Base-by-base conservation (phyloP, 495 filamentous ascomycete genomes). In the Xanthoparmelia taractica region DNA sequence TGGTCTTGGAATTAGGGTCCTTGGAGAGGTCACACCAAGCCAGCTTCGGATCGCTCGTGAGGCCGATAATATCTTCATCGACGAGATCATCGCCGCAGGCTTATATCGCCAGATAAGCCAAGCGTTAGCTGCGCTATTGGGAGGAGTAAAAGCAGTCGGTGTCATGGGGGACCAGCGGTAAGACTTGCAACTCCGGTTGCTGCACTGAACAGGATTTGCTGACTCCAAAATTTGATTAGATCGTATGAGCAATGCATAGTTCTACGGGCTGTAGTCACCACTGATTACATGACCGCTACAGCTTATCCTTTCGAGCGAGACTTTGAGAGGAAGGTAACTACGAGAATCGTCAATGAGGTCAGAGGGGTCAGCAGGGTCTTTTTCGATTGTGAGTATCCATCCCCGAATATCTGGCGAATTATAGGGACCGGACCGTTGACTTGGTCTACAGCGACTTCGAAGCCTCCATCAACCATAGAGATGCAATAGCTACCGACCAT, bases 1-100 rank as follows among this genome's bases (percentile, higher is more conserved):
- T 1, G 94, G 92, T 8, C 85, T 98, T 63, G 94, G 87, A 29
- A 91, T 97, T 69, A 85, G 94, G 58, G 86, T 97, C 57, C 77
- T 96, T 1, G 94, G 94, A 43, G 93, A 96, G 63, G 89, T 97
- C 7, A 96, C 88, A 15, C 78, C 79, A 6, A 87, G 92, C 67
- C 82, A 86, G 58, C 85, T 97, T 33, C 82, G 82, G 33, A 95
- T 96, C 43, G 91, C 85, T 20, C 81, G 92, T 23, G 76, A 89
- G 69, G 94, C 94, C 4, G 94, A 97, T 72, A 73, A 89, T 65
- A 80, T 80, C 61, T 98, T 93, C 77, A 95, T 97, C 69, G 79
- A 82, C 60, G 89, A 88, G 83, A 96, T 98, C 75, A 79, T 76
- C 56, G 86, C 84, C 37, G 92, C 90, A 3, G 94, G 91, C 25